A percentile compares a stretch with the other conserved stretches of the same genome.
phyloP scores from a whole-genome alignment of 345 rosid species.

The Euphorbia tirucalli region DNA sequence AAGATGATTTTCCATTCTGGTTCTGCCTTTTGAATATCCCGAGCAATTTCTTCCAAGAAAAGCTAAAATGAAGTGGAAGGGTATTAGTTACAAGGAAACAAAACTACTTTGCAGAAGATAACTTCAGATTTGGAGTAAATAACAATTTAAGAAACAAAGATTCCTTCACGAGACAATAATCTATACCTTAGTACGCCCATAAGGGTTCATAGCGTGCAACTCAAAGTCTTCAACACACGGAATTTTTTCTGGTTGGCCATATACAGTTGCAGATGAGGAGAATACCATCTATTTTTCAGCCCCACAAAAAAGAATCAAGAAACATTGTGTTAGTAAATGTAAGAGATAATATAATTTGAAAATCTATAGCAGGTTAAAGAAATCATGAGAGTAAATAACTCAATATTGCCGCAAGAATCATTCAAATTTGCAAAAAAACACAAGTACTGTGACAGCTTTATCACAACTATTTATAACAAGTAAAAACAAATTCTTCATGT shows the following conservation, averaged over 20 bases:
- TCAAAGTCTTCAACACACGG: conserved; percentile 80
- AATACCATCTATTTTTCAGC: conserved; percentile 61
- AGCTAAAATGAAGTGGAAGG: conserved; percentile 38
- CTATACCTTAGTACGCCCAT: conserved; percentile 87
- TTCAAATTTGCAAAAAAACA: too few relatives aligned
- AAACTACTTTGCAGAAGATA: background rate
- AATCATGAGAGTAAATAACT: too few relatives aligned
- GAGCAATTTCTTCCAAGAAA: conserved; percentile 88
- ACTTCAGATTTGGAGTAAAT: background rate
- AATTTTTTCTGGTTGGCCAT: conserved; percentile 86
- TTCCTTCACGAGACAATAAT: background rate
- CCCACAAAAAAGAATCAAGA: background rate
- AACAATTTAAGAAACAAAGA: background rate
- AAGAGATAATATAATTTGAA: too few relatives aligned
- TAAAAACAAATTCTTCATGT: background rate
- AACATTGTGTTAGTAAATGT: background rate
- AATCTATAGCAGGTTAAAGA: too few relatives aligned
- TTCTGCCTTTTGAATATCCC: conserved; percentile 78
- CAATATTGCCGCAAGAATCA: too few relatives aligned
- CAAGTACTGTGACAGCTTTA: too few relatives aligned
- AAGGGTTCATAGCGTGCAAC: conserved; percentile 83
- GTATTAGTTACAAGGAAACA: conserved; percentile 9
- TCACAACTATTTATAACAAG: background rate
- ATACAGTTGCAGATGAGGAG: conserved; percentile 97
- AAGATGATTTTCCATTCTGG: conserved; percentile 85